Evolutionary conservation across 2,329 filamentous ascomycete species (phyloP).

Genomic region (Dothideomycetes sp.): DNA sequence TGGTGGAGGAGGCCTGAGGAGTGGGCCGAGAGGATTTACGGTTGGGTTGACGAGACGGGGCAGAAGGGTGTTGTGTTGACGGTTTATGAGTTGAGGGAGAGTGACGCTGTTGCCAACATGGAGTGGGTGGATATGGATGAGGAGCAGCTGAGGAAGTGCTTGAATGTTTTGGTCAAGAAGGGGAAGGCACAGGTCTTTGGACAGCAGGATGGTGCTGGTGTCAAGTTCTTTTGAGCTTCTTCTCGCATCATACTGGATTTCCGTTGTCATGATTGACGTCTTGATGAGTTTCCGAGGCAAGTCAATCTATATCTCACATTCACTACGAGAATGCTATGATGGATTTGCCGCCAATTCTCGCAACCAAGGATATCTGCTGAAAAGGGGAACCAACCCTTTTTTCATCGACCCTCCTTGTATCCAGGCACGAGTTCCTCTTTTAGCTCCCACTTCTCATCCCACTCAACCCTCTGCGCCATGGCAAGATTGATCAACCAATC

Average conservation of each 20-base stretch:
- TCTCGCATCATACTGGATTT: too few relatives aligned
- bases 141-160: conserved; percentile 67
- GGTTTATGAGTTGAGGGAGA: conserved; percentile 80
- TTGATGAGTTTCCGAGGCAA: too few relatives aligned
- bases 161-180: conserved; percentile 75
- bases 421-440: conserved; percentile 17
- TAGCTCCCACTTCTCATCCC: conserved; percentile 25
- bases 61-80: conserved; percentile 86
- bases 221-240: conserved; percentile 89
- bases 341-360: too few relatives aligned
- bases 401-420: not conserved
- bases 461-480: conserved; percentile 68
- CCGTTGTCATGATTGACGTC: too few relatives aligned
- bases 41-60: conserved; percentile 75
- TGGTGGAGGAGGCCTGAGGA: conserved; percentile 85
- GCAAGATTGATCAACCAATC: conserved; percentile 89
- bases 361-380: too few relatives aligned
- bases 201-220: conserved; percentile 69
- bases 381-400: too few relatives aligned
- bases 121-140: conserved; percentile 53
- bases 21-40: conserved; percentile 72
- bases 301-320: too few relatives aligned
- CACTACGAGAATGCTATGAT: too few relatives aligned
- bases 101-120: conserved; percentile 60
- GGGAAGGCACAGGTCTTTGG: conserved; percentile 89